Evolutionary conservation across 192 early-diverging fungal species (phyloP), one percentile per base, ranked within the genome.

Genomic region (Dispira simplex): DNA sequence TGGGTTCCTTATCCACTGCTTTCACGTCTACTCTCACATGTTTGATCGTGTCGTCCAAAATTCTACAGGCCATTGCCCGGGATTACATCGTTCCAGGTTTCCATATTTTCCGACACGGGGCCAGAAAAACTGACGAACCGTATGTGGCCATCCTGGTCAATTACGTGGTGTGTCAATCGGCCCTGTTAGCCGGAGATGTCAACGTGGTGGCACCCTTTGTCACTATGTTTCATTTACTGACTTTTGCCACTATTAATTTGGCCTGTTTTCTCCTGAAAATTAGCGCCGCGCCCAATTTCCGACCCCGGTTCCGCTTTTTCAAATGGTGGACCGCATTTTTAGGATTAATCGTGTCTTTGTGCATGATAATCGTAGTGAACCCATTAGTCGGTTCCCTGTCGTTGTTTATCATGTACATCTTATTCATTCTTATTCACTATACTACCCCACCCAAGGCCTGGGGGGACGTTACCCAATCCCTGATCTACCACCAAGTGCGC

Each of bases 401-500:
- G 23, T 74, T 78, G 1, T 69, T 69, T n/a, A 68, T 84, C 4
- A 73, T 77, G 0, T 65, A 75, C 0, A 48, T 81, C 13, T 73
- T 86, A 43, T 85, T 86, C 27, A 70, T 83, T 53, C 73, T 78
- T 65, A 81, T 86, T 58, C 83, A 83, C 66, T 85, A 82, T 55
- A 79, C 77, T 43, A 79, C 78, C 4, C 77, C 81, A 39, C 83
- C 83, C 12, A 86, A 86, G 64, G 68, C 76, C 28, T 86, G 85
- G 85, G 85, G 85, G 20, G 81, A 86, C 54, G 83, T 86, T 8
- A 82, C 81, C 2, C 83, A 84, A 66, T 78, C 77, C 51, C 68
- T 86, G 60, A 85, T 86, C 57, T 86, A 83, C 66, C 85, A 85
- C 66, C 83, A 86, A 65, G 83, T 84, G 56, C 79, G 85, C 68